These are phyloP conservation scores for Penicillium paneum DNA, from an alignment of 2,329 filamentous ascomycete species.

Conservation along the genomic window DNA sequence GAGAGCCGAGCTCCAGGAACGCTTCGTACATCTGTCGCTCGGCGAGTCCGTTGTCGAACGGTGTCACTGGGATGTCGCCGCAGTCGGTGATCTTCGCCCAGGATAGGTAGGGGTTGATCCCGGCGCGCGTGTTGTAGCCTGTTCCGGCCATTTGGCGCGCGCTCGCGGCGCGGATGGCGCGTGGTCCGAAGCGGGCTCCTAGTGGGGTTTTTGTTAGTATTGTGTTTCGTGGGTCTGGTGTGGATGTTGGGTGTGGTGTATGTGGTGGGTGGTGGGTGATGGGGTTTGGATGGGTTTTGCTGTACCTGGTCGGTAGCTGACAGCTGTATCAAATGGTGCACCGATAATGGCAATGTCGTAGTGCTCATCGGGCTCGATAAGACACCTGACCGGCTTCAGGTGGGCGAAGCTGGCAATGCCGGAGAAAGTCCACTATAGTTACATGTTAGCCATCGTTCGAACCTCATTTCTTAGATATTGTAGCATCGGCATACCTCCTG, in stretches of 20 bases:
- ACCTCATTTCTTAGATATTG: not conserved
- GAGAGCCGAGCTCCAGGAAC: conserved; percentile 64
- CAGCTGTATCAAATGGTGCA: conserved; percentile 70
- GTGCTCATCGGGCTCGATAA: conserved; percentile 60
- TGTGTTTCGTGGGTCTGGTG: not conserved
- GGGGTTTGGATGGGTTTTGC: not conserved
- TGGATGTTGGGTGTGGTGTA: not conserved
- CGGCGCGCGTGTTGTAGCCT: conserved; percentile 77
- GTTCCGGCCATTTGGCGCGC: conserved; percentile 75
- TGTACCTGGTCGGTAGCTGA: conserved; percentile 65
- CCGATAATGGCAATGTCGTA: conserved; percentile 73
- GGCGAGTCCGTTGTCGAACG: conserved; percentile 80
- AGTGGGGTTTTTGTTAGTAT: not conserved
- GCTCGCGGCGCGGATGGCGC: conserved; percentile 81
- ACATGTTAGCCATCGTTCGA: not conserved
- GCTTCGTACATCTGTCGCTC: conserved; percentile 80
- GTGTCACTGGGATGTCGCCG: conserved; percentile 83
- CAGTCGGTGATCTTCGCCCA: conserved; percentile 83
- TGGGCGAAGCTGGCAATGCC: conserved; percentile 76
- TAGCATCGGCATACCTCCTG: conserved; percentile 38
- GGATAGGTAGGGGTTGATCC: conserved; percentile 76
- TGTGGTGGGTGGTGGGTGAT: not conserved
- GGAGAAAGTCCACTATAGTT: conserved; percentile 59
- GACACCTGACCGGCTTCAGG: conserved; percentile 64
- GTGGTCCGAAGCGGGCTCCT: conserved; percentile 77